These are phyloP conservation scores for Porogramme epimiltina DNA, from an alignment of 1,284 basidiomycete genomes.

Conservation along the genomic window DNA sequence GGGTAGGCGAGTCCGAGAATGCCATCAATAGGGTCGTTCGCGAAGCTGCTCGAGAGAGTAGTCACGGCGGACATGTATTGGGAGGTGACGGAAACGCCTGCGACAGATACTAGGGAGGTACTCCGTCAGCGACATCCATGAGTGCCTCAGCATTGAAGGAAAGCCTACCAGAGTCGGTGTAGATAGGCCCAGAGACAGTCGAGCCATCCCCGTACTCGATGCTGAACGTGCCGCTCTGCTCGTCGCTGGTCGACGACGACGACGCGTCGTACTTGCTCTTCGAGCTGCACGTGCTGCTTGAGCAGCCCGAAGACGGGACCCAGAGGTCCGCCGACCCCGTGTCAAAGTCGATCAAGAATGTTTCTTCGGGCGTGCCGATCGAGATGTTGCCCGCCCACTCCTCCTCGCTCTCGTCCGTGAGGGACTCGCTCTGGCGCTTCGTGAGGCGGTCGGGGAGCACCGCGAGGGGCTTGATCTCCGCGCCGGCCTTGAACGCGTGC, in stretches of 20 bases:
- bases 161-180: conserved; percentile 35
- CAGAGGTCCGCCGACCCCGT: conserved; percentile 43
- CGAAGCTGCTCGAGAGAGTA: conserved; percentile 17
- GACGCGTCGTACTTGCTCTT: conserved; percentile 34
- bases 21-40: conserved; percentile 25
- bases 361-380: conserved; percentile 21
- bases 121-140: too few relatives aligned
- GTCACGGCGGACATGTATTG: conserved; percentile 29
- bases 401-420: conserved; percentile 13
- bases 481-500: conserved; percentile 22
- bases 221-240: conserved; percentile 30
- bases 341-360: conserved; percentile 26
- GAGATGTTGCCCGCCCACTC: conserved; percentile 23
- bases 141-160: too few relatives aligned
- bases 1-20: conserved; percentile 30
- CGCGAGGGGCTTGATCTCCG: conserved; percentile 19
- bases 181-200: conserved; percentile 38
- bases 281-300: conserved; percentile 27
- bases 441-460: conserved; percentile 1
- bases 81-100: conserved; percentile 15
- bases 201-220: conserved; percentile 46
- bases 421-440: conserved; percentile 10
- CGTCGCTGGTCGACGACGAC: conserved; percentile 30
- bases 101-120: conserved; percentile 25
- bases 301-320: conserved; percentile 39